Evolutionary conservation across 2,329 filamentous ascomycete species (phyloP).

Genomic region (Colletotrichum sp.): DNA sequence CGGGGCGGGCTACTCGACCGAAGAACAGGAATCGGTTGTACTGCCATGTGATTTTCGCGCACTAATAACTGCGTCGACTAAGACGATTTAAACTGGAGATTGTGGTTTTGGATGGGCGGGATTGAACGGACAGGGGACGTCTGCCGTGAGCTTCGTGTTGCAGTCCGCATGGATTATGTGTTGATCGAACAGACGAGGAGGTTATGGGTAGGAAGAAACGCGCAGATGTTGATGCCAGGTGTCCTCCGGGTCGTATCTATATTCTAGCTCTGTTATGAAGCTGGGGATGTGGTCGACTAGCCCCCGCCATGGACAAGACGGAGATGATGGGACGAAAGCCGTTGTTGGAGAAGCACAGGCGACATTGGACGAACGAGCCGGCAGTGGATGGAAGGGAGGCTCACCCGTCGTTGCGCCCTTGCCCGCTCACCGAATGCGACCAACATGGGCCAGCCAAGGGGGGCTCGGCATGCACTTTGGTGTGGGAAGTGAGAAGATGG

Average conservation of each 20-base stretch:
- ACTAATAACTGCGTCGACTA: not conserved
- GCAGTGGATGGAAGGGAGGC: not conserved
- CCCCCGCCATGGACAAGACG: not conserved
- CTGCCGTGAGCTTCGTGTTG: not conserved
- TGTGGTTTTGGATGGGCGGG: slow-evolving; percentile 1
- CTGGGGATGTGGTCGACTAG: not conserved
- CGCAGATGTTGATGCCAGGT: not conserved
- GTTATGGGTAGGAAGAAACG: not conserved
- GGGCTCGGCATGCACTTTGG: not conserved
- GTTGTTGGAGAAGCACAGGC: not conserved
- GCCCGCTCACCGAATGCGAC: not conserved
- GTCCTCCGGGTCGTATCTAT: not conserved
- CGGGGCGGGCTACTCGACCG: slow-evolving; percentile 12
- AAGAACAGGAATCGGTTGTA: not conserved
- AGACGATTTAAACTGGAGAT: not conserved
- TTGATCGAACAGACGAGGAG: not conserved
- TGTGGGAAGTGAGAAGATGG: not conserved
- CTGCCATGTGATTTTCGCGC: slow-evolving; percentile 10
- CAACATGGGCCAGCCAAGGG: not conserved
- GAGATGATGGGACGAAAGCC: not conserved
- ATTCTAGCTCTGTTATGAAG: not conserved
- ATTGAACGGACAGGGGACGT: not conserved
- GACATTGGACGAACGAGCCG: slow-evolving; percentile 3
- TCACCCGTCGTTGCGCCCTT: not conserved
- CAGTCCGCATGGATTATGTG: not conserved